phyloP scores from a whole-genome alignment of 164 flowering plant species.

The Cinnamomum chago region DNA sequence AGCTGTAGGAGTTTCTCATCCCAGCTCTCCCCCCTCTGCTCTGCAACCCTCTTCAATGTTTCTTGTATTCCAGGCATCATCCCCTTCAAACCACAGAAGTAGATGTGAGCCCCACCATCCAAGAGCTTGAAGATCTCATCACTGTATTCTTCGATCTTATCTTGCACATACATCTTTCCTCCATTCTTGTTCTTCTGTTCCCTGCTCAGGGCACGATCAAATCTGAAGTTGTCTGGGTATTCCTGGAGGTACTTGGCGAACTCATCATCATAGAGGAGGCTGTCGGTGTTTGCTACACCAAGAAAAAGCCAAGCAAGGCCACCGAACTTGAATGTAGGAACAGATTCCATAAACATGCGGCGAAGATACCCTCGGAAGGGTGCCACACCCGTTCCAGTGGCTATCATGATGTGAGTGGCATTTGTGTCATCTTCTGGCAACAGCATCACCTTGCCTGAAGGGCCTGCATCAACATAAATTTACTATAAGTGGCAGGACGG shows the following conservation, averaged over 20 bases:
- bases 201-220: constrained; percentile 77
- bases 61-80: constrained; percentile 99
- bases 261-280: constrained; percentile 89
- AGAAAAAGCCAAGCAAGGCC: constrained; percentile 99
- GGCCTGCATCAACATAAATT: constrained; percentile 45
- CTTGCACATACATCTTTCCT: constrained; percentile 98
- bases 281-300: constrained; percentile 93
- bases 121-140: constrained; percentile 84
- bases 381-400: constrained; percentile 95
- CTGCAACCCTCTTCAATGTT: constrained; percentile 85
- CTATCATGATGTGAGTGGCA: constrained; percentile 98
- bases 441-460: constrained; percentile 92
- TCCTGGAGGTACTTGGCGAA: constrained; percentile 66
- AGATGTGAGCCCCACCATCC: constrained; percentile 91
- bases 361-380: constrained; percentile 95
- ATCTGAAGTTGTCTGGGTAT: constrained; percentile 83
- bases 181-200: constrained; percentile 89
- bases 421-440: constrained; percentile 85
- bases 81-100: constrained; percentile 95
- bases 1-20: constrained; percentile 79
- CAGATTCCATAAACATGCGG: constrained; percentile 96
- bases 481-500: not conserved
- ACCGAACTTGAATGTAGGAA: constrained; percentile 68
- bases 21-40: constrained; percentile 88
- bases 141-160: constrained; percentile 95